Percentiles rank a stretch among this genome's conserved stretches.
phyloP scores from a whole-genome alignment of 345 rosid genomes.

The Dimocarpus longan region DNA sequence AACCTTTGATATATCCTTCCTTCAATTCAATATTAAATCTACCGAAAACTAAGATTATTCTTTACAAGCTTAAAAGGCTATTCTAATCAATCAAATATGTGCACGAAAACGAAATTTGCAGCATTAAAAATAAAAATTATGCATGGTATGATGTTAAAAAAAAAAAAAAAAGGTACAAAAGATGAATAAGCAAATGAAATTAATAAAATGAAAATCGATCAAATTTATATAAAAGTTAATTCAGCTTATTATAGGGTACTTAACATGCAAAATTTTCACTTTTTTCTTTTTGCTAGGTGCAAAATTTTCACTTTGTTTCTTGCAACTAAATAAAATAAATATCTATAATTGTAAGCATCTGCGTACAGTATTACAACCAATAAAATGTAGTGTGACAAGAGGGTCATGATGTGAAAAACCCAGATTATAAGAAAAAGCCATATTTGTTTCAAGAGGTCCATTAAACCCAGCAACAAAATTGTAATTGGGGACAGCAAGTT shows the following conservation, averaged over 20 bases:
- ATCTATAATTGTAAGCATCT: no score
- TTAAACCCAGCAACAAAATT: constrained; percentile 6
- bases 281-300: no score
- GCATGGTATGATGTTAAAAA: neutral
- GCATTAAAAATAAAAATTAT: neutral
- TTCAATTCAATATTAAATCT: neutral
- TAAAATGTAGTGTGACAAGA: neutral
- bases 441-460: neutral
- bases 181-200: neutral
- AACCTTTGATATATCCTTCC: neutral
- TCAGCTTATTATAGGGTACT: neutral
- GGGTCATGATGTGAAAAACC: neutral
- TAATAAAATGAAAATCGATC: neutral
- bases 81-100: neutral
- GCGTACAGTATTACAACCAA: no score
- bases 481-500: neutral
- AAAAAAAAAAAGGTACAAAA: neutral
- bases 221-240: neutral
- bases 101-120: neutral
- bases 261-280: neutral
- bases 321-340: neutral
- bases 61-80: neutral
- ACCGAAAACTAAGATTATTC: neutral
- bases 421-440: neutral
- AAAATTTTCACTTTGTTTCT: neutral